A percentile compares a stretch with the other conserved stretches of the same genome.
Evolutionary conservation across 2,329 filamentous ascomycete genomes (phyloP).

Genomic region (Plectosphaerella cucumerina): DNA sequence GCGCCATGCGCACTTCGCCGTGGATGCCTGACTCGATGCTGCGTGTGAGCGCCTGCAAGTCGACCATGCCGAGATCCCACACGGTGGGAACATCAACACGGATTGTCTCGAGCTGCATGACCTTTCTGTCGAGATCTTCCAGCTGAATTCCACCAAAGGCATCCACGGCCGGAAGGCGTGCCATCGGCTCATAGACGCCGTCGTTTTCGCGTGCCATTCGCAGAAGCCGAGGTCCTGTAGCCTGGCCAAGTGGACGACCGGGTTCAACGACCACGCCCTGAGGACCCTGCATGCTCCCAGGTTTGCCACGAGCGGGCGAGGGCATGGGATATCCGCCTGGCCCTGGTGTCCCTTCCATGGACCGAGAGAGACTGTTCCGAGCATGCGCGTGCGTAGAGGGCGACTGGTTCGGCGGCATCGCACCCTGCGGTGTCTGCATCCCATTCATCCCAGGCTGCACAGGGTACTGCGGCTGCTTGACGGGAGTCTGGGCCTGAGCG

Average conservation of each 20-base stretch:
- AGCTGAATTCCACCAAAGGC: constrained; percentile 70
- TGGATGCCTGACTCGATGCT: constrained; percentile 87
- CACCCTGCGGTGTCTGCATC: constrained; percentile 39
- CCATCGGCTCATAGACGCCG: constrained; percentile 49
- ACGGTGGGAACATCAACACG: constrained; percentile 73
- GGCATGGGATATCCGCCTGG: constrained; percentile 38
- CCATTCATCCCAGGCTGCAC: constrained; percentile 45
- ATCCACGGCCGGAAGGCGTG: constrained; percentile 42
- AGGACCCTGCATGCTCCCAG: constrained; percentile 36
- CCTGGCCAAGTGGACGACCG: neutral
- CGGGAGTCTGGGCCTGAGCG: constrained; percentile 14
- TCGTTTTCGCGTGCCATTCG: constrained; percentile 42
- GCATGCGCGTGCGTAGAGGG: constrained; percentile 37
- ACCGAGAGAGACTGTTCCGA: constrained; percentile 48
- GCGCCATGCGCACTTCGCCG: constrained; percentile 80
- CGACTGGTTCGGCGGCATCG: constrained; percentile 39
- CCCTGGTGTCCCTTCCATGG: constrained; percentile 39
- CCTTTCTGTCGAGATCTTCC: constrained; percentile 58
- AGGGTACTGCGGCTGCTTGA: constrained; percentile 43
- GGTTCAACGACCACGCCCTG: constrained; percentile 18
- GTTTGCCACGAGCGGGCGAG: constrained; percentile 38
- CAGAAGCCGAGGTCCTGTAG: constrained; percentile 23
- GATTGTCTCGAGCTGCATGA: constrained; percentile 60
- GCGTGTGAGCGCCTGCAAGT: constrained; percentile 84
- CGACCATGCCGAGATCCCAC: constrained; percentile 78